Base-by-base conservation (phyloP, 1,284 basidiomycete species). In the Xerocomus cyaneibrunnescens region DNA sequence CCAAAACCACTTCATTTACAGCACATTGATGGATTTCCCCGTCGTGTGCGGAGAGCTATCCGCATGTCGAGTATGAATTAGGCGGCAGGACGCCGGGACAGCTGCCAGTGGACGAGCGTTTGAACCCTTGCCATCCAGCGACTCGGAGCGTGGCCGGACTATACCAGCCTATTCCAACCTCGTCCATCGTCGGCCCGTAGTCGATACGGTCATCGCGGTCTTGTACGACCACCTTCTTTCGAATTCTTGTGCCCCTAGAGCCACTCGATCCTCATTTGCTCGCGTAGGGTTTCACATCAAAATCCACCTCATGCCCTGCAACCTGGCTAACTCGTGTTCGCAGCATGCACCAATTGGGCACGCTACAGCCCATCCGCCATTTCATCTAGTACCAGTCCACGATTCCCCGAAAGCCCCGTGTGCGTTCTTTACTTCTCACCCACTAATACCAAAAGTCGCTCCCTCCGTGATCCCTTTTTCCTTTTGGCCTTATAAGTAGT, bases 241-340 rank as follows among this genome's bases (percentile, higher is more conserved):
- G 39, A 55, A 22, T 62, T 53, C 64, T 51, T 58, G 55, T n/a
- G 55, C 64, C 67, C 64, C 64, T 69, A 69, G 64, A 57, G 64
- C 67, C 64, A 65, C 67, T 55, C 54, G 62, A 67, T 69, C 66
- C 66, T 67, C 68, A 69, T 67, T 70, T 70, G 54, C 52, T 62
- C 64, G 56, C 47, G 36, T 66, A 69, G 62, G 65, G 55, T 68
- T 61, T 55, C 66, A 56, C 65, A 66, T 66, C 64, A 66, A 51
- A 66, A 66, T 53, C 55, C 31, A 66, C 67, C 69, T 71, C 69
- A 70, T 68, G 66, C 44, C 53, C n/a, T 68, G 56, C 69, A 70
- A 54, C 68, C 69, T 65, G 69, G 66, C 62, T 61, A 56, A 70
- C 66, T 68, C 66, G 66, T 68, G 66, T 68, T 67, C 57, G 52